Conservation (phyloP, 768 basidiomycete genomes). For the Phaeotremella skinneri region DNA sequence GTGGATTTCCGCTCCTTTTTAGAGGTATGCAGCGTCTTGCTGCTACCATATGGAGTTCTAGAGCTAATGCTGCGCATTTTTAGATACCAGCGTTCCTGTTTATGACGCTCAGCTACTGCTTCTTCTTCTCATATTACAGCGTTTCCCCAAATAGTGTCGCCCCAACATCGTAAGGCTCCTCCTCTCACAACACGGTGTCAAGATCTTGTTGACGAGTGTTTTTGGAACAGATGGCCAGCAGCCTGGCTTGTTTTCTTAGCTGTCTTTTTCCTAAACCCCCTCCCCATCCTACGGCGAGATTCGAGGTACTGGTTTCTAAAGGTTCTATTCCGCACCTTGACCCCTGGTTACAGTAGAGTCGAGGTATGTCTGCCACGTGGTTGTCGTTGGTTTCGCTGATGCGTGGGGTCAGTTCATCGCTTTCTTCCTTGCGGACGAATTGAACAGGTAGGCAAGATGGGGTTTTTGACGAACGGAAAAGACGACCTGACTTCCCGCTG, state of each 20-base stretch:
- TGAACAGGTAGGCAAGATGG: constrained; percentile 41
- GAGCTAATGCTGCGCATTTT: neutral
- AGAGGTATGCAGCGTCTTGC: constrained; percentile 55
- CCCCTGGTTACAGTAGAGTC: constrained; percentile 68
- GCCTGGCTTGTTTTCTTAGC: constrained; percentile 71
- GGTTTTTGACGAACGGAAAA: neutral
- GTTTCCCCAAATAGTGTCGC: constrained; percentile 60
- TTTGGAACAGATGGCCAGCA: constrained; percentile 45
- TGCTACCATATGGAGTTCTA: neutral
- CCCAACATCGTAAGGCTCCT: constrained; percentile 60
- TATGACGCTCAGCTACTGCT: constrained; percentile 69
- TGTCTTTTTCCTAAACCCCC: constrained; percentile 68
- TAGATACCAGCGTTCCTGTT: constrained; percentile 81
- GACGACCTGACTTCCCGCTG: constrained; percentile 37
- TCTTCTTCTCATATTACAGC: constrained; percentile 76
- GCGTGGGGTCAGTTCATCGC: constrained; percentile 53
- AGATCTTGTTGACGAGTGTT: neutral
- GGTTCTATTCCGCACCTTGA: constrained; percentile 62
- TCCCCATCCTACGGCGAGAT: constrained; percentile 63
- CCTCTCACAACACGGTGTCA: neutral
- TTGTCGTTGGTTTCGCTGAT: constrained; percentile 8
- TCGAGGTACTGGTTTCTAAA: constrained; percentile 80
- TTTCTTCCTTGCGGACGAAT: constrained; percentile 55
- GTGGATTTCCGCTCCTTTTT: constrained; percentile 77
- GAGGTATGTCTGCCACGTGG: constrained; percentile 61